Base-by-base conservation (phyloP, 1,139 yeast genomes). In the Hyphopichia khmerensis region DNA sequence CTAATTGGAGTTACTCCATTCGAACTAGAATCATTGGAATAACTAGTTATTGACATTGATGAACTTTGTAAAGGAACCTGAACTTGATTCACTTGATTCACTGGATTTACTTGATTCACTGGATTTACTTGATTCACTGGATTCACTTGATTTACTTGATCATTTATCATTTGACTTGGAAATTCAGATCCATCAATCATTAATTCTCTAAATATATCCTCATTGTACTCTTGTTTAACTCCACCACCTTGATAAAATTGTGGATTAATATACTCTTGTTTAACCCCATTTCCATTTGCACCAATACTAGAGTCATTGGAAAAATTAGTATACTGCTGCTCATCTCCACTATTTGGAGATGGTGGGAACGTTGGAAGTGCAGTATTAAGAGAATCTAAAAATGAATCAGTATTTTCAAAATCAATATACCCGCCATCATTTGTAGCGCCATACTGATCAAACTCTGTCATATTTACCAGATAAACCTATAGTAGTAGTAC, bases 391-490 rank as follows among this genome's bases (percentile, higher is more conserved):
- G 60, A 57, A 42, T 58, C 64, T 41, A 69, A 56, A 43, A 69
- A 69, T 42, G 53, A 61, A 46, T 69, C 72, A 24, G 74, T 60
- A 35, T 61, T 53, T 29, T 64, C 70, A 50, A 69, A 69, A 45
- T 67, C 67, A 47, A 61, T 60, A 35, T 50, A 52, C 3, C 48
- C 53, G 36, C 48, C 42, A 19, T 49, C 47, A 15, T n/a, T n/a
- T n/a, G n/a, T n/a, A n/a, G n/a, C n/a, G n/a, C n/a, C n/a, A n/a
- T n/a, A n/a, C n/a, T n/a, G n/a, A 11, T 10, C 14, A 11, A 27
- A 11, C 11, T 11, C 14, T 4, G 14, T 7, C 14, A 13, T 27
- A 4, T n/a, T n/a, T n/a, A n/a, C n/a, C n/a, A n/a, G n/a, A n/a
- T n/a, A n/a, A n/a, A n/a, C n/a, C n/a, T n/a, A n/a, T n/a, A n/a